Base-by-base conservation (phyloP, 345 rosid species). In the Pugionium dolabratum region DNA sequence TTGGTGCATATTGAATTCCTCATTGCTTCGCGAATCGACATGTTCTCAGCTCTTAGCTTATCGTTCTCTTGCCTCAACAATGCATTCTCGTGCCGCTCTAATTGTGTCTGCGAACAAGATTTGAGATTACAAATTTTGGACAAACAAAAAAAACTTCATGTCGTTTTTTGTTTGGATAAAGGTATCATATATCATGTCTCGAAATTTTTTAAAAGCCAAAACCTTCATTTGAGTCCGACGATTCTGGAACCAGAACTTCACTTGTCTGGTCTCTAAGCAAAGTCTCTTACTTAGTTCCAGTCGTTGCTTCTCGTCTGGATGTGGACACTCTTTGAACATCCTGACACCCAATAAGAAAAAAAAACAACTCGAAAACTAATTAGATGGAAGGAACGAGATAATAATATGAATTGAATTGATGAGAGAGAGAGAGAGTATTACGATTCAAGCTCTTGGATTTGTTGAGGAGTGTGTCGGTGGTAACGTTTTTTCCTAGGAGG, bases 391-490 rank as follows among this genome's bases (percentile, higher is more conserved):
- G 6, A 61, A 34, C 4, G 6, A 59, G 3, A 41, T 28, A 30
- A 18, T 3, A 5, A 26, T 6, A 35, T 4, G 32, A 39, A n/a
- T 3, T 0, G 50, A 5, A 36, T 61, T 33, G 5, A 35, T 10
- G 41, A 25, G 9, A 66, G n/a, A 30, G 3, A 40, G 45, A 53
- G 39, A 6, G 25, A 8, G 18, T 2, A 10, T 34, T 87, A 95
- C 99, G 90, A 50, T 84, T 95, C 99, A 26, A 95, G 99, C 30
- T 95, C 99, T 75, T 91, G 99, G 89, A 95, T 95, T 87, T 95
- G 99, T 52, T 89, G 98, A 52, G 99, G 98, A 72, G 98, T 95
- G 86, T 95, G 99, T 79, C 99, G 98, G 87, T 95, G 97, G 75
- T 91, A 89, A 73, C 97, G 79, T 72, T 95, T 95, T 81, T 95